Percentiles rank a stretch among this genome's conserved stretches.
phyloP scores from a whole-genome alignment of 139 green algal genomes.

The Trebouxia sp. region DNA sequence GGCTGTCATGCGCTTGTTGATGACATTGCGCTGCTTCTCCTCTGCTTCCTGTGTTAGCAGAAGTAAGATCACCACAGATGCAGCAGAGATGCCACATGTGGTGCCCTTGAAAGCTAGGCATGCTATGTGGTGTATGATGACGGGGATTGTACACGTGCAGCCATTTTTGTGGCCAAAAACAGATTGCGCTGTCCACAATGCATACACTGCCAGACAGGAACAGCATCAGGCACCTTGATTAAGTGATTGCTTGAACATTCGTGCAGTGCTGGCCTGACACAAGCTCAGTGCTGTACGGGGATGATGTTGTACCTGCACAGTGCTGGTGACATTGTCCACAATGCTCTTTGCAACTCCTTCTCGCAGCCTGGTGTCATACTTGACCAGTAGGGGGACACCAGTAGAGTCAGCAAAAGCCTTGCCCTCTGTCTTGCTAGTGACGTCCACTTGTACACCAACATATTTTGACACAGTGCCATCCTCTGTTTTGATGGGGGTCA shows the following conservation, averaged over 20 bases:
- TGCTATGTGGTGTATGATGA: no score
- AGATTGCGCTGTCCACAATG: no score
- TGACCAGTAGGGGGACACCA: constrained; percentile 77
- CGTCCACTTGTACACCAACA: constrained; percentile 93
- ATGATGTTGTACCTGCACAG: constrained; percentile 68
- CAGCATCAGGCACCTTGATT: no score
- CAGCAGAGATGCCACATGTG: no score
- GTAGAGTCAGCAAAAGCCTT: constrained; percentile 58
- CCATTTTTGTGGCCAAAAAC: no score
- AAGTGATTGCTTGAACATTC: no score
- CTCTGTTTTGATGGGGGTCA: constrained; percentile 84
- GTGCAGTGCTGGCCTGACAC: neutral
- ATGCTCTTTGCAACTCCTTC: constrained; percentile 78
- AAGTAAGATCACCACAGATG: no score
- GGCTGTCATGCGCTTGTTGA: constrained; percentile 43
- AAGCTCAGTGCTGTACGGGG: neutral
- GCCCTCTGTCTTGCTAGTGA: constrained; percentile 95
- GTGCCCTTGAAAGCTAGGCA: no score
- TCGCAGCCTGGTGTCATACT: constrained; percentile 84
- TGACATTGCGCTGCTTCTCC: constrained; percentile 16
- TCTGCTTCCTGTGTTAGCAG: constrained; percentile 21
- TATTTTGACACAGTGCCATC: constrained; percentile 84
- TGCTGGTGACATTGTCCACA: constrained; percentile 76
- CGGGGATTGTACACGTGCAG: no score
- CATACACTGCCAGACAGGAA: no score